Percentiles rank a stretch among this genome's conserved stretches.
Evolutionary conservation across 192 early-diverging fungal genomes (phyloP).

Genomic region (Coemansia sp.): DNA sequence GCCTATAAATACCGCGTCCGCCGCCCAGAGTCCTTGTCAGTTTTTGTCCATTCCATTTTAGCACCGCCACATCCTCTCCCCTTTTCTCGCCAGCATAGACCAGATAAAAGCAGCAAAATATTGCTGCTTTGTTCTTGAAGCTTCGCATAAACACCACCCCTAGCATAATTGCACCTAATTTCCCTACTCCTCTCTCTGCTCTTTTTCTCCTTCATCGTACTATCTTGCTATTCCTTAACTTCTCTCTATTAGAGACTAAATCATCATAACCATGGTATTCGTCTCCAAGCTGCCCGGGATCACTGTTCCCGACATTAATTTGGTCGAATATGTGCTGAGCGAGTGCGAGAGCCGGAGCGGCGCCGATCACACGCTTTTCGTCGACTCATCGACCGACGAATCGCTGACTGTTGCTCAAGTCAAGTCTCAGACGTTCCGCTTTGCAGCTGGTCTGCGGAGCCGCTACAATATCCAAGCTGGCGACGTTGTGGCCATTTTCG

Average conservation of each 20-base stretch:
- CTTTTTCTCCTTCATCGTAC: not conserved
- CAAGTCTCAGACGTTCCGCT: conserved; percentile 9
- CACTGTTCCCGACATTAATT: conserved; percentile 23
- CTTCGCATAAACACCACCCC: not conserved
- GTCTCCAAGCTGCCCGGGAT: conserved; percentile 36
- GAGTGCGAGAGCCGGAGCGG: conserved; percentile 18
- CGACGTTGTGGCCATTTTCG: conserved; percentile 65
- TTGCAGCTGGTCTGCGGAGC: conserved; percentile 30
- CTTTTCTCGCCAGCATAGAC: not conserved
- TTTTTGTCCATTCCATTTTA: not conserved
- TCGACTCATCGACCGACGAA: conserved; percentile 32
- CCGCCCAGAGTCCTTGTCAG: conserved; percentile 3
- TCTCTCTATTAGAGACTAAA: not conserved
- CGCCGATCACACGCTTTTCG: conserved; percentile 30
- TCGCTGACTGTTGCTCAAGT: conserved; percentile 25
- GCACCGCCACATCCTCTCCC: not conserved
- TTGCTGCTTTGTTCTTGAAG: not conserved
- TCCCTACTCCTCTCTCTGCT: not conserved
- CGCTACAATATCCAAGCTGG: conserved; percentile 62
- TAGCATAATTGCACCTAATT: not conserved
- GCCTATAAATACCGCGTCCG: conserved; percentile 1
- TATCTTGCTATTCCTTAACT: not conserved
- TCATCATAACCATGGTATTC: conserved; percentile 17
- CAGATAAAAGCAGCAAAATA: not conserved
- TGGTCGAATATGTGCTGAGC: conserved; percentile 31